Percentiles rank a stretch among this genome's conserved stretches.
Conservation (phyloP, 2,329 filamentous ascomycete genomes). For the Tolypocladium paradoxum region DNA sequence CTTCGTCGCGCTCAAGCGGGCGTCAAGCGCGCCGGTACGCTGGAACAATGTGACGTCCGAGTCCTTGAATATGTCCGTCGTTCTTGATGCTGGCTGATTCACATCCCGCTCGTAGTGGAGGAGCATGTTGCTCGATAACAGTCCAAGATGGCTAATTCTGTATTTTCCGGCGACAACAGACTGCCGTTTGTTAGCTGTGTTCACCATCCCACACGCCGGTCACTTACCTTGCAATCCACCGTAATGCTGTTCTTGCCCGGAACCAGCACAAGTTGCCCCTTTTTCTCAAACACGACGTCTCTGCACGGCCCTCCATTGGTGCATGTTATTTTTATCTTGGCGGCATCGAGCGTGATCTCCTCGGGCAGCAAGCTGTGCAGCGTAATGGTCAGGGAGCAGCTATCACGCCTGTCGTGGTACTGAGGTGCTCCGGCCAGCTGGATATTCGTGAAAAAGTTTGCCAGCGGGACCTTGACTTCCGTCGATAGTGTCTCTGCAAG, state of each 20-base stretch:
- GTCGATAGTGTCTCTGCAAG: conserved; percentile 34
- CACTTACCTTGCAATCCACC: conserved; percentile 24
- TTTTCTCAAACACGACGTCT: conserved; percentile 37
- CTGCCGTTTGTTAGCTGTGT: conserved; percentile 28
- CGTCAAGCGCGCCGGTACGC: conserved; percentile 55
- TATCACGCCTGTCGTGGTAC: conserved; percentile 63
- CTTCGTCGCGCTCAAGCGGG: conserved; percentile 54
- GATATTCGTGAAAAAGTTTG: conserved; percentile 63
- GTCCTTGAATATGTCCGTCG: conserved; percentile 42
- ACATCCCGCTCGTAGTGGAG: conserved; percentile 54
- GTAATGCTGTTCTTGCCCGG: conserved; percentile 37
- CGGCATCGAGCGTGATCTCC: conserved; percentile 52
- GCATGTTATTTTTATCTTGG: conserved; percentile 53
- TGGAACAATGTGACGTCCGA: conserved; percentile 66
- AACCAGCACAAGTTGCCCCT: conserved; percentile 20
- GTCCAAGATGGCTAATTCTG: conserved; percentile 58
- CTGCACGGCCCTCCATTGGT: conserved; percentile 43
- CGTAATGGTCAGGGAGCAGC: conserved; percentile 59
- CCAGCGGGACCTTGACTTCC: conserved; percentile 57
- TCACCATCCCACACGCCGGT: neutral
- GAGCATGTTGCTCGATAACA: conserved; percentile 52
- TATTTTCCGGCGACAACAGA: conserved; percentile 62
- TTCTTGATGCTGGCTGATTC: conserved; percentile 33
- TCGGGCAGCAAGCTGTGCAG: conserved; percentile 65
- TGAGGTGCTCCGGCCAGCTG: conserved; percentile 56